Base-by-base conservation (phyloP, 2,329 filamentous ascomycete species). In the Akanthomyces lecanii region DNA sequence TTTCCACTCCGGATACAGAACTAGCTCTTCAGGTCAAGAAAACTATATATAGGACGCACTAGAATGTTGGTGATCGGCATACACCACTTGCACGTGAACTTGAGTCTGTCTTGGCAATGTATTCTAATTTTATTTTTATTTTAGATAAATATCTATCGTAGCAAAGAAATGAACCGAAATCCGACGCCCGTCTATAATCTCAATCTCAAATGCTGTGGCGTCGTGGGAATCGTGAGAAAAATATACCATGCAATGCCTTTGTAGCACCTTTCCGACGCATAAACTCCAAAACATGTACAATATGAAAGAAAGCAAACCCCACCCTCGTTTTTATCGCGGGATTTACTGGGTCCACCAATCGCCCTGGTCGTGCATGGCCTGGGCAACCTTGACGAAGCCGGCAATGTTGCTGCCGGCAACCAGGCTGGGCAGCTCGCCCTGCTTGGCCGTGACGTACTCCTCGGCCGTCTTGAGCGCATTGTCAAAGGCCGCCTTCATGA, bases 391-490 rank as follows among this genome's bases (percentile, higher is more conserved):
- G 79, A 90, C 89, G 82, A 97, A 98, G 64, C 95, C 95, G 65
- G 95, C 95, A 81, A 99, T 97, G 81, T 98, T 98, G 82, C 89
- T 91, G 71, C 95, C 95, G 64, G 92, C 92, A 47, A 98, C 92
- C 74, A 98, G 82, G 69, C 88, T 92, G 69, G 95, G 95, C 71
- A 95, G 87, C 80, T 94, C 90, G 71, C 89, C 92, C 75, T 96
- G 92, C 68, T 82, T 82, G 62, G 87, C 81, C 67, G 86, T 83
- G 70, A 95, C 89, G 77, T 95, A 98, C 80, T 92, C 87, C 85
- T 93, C 89, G 66, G 94, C 92, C 1, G 93, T 97, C 77, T 89
- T 82, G 58, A 98, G 82, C 69, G 92, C 95, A 79, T 92, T 92
- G 77, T 90, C 83, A 82, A 98, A 99, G 76, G 91, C 94, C 68